A percentile compares a stretch with the other conserved stretches of the same genome.
Conservation (phyloP, 805 yeast genomes). For the Maudiozyma bulderi region DNA sequence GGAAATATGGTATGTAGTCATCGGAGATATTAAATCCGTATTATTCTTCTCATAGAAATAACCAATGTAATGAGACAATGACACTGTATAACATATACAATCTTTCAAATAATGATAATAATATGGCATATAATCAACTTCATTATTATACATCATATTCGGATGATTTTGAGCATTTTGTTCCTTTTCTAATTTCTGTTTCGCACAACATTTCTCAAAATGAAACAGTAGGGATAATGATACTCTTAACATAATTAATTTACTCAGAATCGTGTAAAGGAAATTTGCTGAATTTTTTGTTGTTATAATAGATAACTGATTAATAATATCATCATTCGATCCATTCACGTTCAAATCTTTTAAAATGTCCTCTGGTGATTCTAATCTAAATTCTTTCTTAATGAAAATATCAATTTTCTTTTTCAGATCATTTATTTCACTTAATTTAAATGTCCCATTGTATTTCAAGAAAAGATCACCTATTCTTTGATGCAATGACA, state of each 20-base stretch:
- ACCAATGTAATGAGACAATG: slow-evolving; percentile 7
- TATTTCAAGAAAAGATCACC: slow-evolving; percentile 17
- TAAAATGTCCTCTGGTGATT: background rate
- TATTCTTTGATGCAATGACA: slow-evolving; percentile 16
- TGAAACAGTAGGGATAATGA: slow-evolving; percentile 22
- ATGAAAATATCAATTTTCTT: slow-evolving; percentile 11
- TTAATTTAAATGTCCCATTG: slow-evolving; percentile 7
- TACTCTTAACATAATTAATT: slow-evolving; percentile 17
- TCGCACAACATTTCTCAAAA: slow-evolving; percentile 14
- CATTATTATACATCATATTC: background rate
- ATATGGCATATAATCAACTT: slow-evolving; percentile 7
- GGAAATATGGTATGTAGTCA: slow-evolving; percentile 16
- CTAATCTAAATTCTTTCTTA: slow-evolving; percentile 9
- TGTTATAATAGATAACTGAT: slow-evolving; percentile 5
- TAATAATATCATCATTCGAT: slow-evolving; percentile 1
- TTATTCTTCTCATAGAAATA: slow-evolving; percentile 16
- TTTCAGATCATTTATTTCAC: slow-evolving; percentile 11
- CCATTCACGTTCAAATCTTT: background rate
- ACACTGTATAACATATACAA: background rate
- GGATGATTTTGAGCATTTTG: background rate
- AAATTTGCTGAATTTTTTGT: slow-evolving; percentile 12
- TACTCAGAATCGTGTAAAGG: slow-evolving; percentile 20
- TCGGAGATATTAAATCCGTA: slow-evolving; percentile 9
- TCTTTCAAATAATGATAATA: slow-evolving; percentile 16
- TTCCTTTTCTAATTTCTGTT: background rate